Base-by-base conservation (phyloP, 2,329 filamentous ascomycete species). In the Pseudogymnoascus sp. region DNA sequence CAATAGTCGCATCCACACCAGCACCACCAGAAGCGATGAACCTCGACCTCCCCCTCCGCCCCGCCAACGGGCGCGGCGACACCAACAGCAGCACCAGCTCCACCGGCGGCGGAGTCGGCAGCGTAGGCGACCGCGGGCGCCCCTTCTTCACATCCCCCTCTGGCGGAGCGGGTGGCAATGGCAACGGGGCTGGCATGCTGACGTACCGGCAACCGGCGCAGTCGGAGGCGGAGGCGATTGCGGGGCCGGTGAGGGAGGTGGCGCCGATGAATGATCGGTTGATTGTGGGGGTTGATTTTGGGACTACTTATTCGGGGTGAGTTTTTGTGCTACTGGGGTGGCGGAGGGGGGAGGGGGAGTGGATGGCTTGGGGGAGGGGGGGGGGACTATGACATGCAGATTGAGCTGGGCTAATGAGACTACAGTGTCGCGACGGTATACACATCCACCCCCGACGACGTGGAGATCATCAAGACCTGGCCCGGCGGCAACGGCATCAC, bases 401-500 rank as follows among this genome's bases (percentile, higher is more conserved):
- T 38, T n/a, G 60, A 65, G 61, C 68, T 61, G 42, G 68, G 60
- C 66, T 66, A 35, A 69, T 60, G 1, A 9, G 8, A 50, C 4
- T 66, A 53, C 73, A 86, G 84, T 63, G 87, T 90, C 64, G 88
- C 88, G 6, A 86, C 87, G 31, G 87, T 90, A 3, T 90, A 91
- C 70, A 89, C 87, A 13, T 87, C 85, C 3, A 90, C 86, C 1
- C 89, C 89, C 11, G 89, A 93, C 73, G 89, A 92, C 73, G 80
- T 93, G 64, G 88, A 92, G 72, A 90, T 92, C 70, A 91, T 93
- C 78, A 92, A 91, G 78, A 88, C 84, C 13, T 93, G 90, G 90
- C 89, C 90, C 0, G 90, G 90, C 26, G 88, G 88, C 28, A 92
- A 93, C 71, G 89, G 89, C 70, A 91, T 93, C 76, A 92, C 90